Base-by-base conservation (phyloP, 352 stramenopile genomes). In the Achlya hypogyna region DNA sequence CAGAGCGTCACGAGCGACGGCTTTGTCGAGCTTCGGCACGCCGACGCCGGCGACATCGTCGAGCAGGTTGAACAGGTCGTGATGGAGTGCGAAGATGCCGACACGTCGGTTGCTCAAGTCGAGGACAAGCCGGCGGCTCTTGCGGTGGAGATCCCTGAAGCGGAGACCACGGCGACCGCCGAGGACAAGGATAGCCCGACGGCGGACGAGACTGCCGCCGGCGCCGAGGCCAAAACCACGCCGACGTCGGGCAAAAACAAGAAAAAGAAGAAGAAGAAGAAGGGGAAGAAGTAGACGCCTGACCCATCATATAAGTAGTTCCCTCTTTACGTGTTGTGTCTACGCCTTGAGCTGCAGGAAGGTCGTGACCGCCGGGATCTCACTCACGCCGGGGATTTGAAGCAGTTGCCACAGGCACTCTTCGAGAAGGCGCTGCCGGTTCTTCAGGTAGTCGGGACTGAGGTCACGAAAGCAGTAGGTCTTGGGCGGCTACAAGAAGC, bases 211-310 rank as follows among this genome's bases (percentile, higher is more conserved):
- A n/a, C n/a, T n/a, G 31, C n/a, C 18, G 25, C 31, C 51, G 25
- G 5, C 20, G 51, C 16, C 23, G 51, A 58, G 16, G 23, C 22
- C 51, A 31, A 31, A 8, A 58, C 25, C 31, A 49, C 16, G 12
- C 53, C 35, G 25, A 10, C 32, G 10, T 20, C 32, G 20, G 38
- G 27, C 38, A 34, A 64, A 38, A 64, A 64, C 35, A 64, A 52
- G 20, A 35, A 25, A 38, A 64, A 64, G 54, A 64, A 64, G 54
- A 64, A 64, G 32, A 64, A 64, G 54, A 64, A 64, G 38, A 64
- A 64, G 54, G 54, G 35, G 22, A 45, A 45, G 34, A 42, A 42
- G 38, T 1, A 45, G 12, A 9, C 6, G 38, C 38, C 14, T n/a
- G 12, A 45, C 38, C 12, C 14, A 10, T 42, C 6, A 6, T 45